phyloP scores from a whole-genome alignment of 2,329 filamentous ascomycete species.

The Trichoderma gracile region DNA sequence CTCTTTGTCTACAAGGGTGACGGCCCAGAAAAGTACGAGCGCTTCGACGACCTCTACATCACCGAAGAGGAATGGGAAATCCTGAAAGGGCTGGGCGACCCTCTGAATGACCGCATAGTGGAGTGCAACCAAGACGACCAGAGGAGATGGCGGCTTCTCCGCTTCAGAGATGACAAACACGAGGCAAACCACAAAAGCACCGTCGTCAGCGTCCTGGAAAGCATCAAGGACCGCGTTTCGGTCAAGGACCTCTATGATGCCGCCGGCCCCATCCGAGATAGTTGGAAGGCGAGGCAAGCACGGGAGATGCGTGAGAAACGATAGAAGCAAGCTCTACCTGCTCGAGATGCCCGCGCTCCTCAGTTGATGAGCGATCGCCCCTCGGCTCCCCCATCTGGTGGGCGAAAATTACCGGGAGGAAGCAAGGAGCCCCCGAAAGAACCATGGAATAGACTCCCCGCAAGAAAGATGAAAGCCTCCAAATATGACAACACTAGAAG shows the following conservation, averaged over 20 bases:
- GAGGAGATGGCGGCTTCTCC: constrained; percentile 79
- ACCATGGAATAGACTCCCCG: too few relatives aligned
- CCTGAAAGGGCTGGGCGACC: constrained; percentile 71
- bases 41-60: constrained; percentile 68
- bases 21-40: constrained; percentile 56
- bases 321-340: background rate
- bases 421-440: too few relatives aligned
- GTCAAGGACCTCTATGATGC: constrained; percentile 75
- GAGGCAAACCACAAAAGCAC: constrained; percentile 87
- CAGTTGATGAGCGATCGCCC: background rate
- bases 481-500: background rate
- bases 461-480: too few relatives aligned
- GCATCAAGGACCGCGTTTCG: constrained; percentile 81
- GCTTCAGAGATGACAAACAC: constrained; percentile 89
- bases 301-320: constrained; percentile 31
- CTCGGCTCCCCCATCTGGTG: too few relatives aligned
- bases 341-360: too few relatives aligned
- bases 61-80: constrained; percentile 79
- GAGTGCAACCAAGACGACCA: constrained; percentile 82
- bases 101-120: constrained; percentile 83
- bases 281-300: constrained; percentile 69
- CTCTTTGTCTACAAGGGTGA: constrained; percentile 70
- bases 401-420: too few relatives aligned
- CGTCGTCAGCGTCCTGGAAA: constrained; percentile 83
- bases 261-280: constrained; percentile 70